Base-by-base conservation (phyloP, 1,284 basidiomycete genomes). In the Neonothopanus nambi region DNA sequence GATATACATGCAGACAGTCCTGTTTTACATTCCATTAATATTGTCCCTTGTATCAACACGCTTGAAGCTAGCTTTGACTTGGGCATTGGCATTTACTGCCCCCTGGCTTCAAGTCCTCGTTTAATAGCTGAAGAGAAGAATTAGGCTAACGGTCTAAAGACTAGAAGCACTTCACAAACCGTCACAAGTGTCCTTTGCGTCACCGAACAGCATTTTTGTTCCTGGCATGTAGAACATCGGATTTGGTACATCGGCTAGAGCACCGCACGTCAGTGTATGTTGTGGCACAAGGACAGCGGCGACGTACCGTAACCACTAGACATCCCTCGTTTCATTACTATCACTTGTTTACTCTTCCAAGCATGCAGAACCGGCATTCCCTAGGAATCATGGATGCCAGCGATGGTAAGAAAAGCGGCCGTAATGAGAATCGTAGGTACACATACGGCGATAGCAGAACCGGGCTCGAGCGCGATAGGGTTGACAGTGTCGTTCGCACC, bases 401-500 rank as follows among this genome's bases (percentile, higher is more conserved):
- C 24, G 20, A 40, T 48, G 30, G 24, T 47, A 15, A 49, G 35
- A 40, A 28, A 17, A 36, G 17, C 43, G 5, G 26, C 35, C 35
- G 47, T 24, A 18, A 30, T 20, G 23, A 20, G 46, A 53, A 9
- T 24, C 11, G 30, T 17, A 43, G 52, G 33, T 37, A 35, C 9
- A 47, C 70, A 59, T 63, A 79, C 77, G 13, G 91, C 91, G 59
- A 93, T 93, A 9, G 90, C 76, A 55, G 87, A 91, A 39, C 89
- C 89, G 5, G 87, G 80, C 69, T 93, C 90, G n/a, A 93, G 76
- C 18, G 91, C 89, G 58, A 93, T 92, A 9, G 91, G 91, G 67
- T 93, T 93, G 50, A 93, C 90, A 1, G 91, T 93, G 67, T 93
- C 91, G 62, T 93, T 93, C n/a, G 91, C 91, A 42, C 91, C 91